A percentile compares a stretch with the other conserved stretches of the same genome.
Evolutionary conservation across 371 early-diverging fungal genomes (phyloP).

Genomic region (Apophysomyces elegans): DNA sequence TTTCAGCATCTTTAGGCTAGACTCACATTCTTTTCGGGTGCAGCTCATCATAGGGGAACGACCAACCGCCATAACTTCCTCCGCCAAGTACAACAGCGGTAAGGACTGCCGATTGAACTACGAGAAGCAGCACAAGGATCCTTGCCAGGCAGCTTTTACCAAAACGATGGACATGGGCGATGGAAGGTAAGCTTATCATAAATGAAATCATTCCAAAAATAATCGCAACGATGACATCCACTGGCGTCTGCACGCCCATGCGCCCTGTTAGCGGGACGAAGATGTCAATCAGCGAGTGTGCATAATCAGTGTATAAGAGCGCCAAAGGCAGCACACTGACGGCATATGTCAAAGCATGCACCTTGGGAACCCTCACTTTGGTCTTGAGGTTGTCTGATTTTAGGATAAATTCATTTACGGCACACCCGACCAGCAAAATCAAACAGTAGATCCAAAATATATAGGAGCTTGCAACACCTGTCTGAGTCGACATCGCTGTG

Average conservation of each 20-base stretch:
- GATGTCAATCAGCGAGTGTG: conserved; percentile 60
- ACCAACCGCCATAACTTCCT: conserved; percentile 37
- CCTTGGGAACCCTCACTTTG: conserved; percentile 30
- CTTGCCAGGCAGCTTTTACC: conserved; percentile 44
- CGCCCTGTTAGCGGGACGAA: conserved; percentile 81
- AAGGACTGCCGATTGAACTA: conserved; percentile 44
- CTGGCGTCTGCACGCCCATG: conserved; percentile 72
- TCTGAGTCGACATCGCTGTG: conserved; percentile 45
- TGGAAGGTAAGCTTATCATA: conserved; percentile 49
- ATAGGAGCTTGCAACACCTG: conserved; percentile 58
- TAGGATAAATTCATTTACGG: conserved; percentile 38
- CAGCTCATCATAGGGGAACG: conserved; percentile 64
- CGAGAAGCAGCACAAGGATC: conserved; percentile 36
- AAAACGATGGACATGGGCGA: conserved; percentile 66
- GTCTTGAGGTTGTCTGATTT: conserved; percentile 25
- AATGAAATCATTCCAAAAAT: conserved; percentile 62
- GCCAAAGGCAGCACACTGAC: conserved; percentile 44
- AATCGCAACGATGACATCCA: conserved; percentile 67
- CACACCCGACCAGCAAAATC: conserved; percentile 26
- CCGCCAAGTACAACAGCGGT: conserved; percentile 43
- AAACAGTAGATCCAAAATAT: conserved; percentile 48
- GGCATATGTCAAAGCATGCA: conserved; percentile 45
- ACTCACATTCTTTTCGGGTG: conserved; percentile 67
- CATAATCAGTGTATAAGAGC: conserved; percentile 51
- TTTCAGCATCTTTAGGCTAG: not conserved